These are phyloP conservation scores for Thelonectria discophora DNA, from an alignment of 2,329 filamentous ascomycete genomes.

Conservation along the genomic window DNA sequence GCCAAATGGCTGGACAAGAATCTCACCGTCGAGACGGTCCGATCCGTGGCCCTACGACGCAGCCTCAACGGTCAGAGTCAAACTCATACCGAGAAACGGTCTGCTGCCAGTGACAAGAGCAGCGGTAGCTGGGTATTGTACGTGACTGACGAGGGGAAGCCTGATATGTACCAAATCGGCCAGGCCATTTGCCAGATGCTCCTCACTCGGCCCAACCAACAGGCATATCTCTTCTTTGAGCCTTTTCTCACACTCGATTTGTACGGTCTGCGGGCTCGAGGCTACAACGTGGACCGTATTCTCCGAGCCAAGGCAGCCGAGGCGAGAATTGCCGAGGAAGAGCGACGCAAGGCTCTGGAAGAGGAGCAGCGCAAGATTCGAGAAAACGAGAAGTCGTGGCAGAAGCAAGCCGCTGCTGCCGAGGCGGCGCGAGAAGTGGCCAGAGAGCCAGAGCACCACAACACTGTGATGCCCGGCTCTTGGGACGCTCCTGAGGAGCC, in stretches of 20 bases:
- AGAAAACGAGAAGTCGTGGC: constrained; percentile 60
- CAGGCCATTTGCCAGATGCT: constrained; percentile 85
- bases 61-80: constrained; percentile 76
- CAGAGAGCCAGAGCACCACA: constrained; percentile 53
- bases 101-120: constrained; percentile 70
- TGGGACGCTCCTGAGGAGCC: constrained; percentile 73
- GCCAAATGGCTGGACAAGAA: constrained; percentile 91
- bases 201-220: constrained; percentile 82
- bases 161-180: constrained; percentile 91
- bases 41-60: constrained; percentile 78
- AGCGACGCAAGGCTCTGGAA: constrained; percentile 77
- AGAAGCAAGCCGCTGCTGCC: constrained; percentile 40
- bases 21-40: constrained; percentile 79
- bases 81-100: constrained; percentile 77
- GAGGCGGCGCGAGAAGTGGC: constrained; percentile 52
- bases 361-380: constrained; percentile 75
- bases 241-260: constrained; percentile 88
- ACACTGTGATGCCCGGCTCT: constrained; percentile 73
- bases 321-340: constrained; percentile 84
- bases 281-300: constrained; percentile 97
- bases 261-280: constrained; percentile 81
- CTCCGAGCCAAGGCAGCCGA: constrained; percentile 88
- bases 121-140: constrained; percentile 73
- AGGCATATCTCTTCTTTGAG: constrained; percentile 90
- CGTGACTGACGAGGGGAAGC: constrained; percentile 72